Evolutionary conservation across 2,329 filamentous ascomycete species (phyloP).

Genomic region (Esteya vermicola): DNA sequence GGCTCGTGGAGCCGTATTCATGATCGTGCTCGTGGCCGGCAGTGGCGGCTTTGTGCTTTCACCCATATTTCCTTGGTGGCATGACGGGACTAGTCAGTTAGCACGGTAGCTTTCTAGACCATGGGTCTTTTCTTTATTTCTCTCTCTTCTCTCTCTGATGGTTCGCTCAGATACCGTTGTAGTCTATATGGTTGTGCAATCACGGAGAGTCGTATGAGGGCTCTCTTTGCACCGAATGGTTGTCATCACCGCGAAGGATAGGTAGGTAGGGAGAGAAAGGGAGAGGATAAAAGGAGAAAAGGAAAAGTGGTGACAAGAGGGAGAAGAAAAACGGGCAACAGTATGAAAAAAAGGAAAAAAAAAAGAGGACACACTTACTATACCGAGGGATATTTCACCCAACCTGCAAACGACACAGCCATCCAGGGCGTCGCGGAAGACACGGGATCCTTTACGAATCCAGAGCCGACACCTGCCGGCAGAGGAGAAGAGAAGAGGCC

Average conservation of each 20-base stretch:
- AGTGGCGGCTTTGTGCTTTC: slow-evolving; percentile 11
- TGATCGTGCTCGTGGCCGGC: not conserved
- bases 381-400: slow-evolving; percentile 14
- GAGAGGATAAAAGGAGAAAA: not conserved
- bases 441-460: not conserved
- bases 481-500: not conserved
- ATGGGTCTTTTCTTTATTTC: too few relatives aligned
- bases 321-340: too few relatives aligned
- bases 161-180: slow-evolving; percentile 91
- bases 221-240: slow-evolving; percentile 42
- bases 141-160: too few relatives aligned
- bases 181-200: slow-evolving; percentile 60
- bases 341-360: too few relatives aligned
- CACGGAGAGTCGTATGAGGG: slow-evolving; percentile 45
- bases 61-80: slow-evolving; percentile 16
- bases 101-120: not conserved
- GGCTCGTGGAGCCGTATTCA: too few relatives aligned
- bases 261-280: not conserved
- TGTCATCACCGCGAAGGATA: slow-evolving; percentile 46
- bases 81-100: slow-evolving; percentile 9
- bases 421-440: slow-evolving; percentile 4
- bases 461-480: slow-evolving; percentile 1
- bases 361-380: slow-evolving; percentile 14
- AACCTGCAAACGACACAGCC: slow-evolving; percentile 5
- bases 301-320: not conserved